Base-by-base conservation (phyloP, 371 early-diverging fungal genomes). In the Ecytonucleospora hepatopenaei region DNA sequence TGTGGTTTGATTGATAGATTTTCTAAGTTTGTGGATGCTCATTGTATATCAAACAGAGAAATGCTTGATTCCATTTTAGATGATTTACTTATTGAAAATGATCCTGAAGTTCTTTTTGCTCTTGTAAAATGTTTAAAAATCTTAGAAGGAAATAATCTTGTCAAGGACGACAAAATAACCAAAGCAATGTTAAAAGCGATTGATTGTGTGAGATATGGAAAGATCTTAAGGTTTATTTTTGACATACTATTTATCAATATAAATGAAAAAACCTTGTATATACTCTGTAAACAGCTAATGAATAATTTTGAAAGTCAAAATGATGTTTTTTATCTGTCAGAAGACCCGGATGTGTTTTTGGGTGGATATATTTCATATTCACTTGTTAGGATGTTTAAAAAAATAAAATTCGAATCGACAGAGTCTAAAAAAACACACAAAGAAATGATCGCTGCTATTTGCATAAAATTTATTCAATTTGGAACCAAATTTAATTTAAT, bases 231-330 rank as follows among this genome's bases (percentile, higher is more conserved):
- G 64, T 90, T 91, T 32, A 92, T 90, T 17, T 84, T 97, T 60
- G 91, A 92, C 89, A 89, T 94, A 68, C 82, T 97, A 65, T 90
- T 91, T 58, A 92, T 91, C 81, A 91, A 90, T 75, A 85, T 88
- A 56, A 75, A 84, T 67, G 53, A 58, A 51, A 48, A 59, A 27
- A 4, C 47, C 15, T 71, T 71, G 35, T 8, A 32, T 1, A 48
- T 47, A 27, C 33, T 72, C 21, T 54, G 75, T 23, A 28, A 32
- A 5, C 35, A 19, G 8, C 21, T 75, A 8, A 21, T 15, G 16
- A 30, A 28, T 0, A 48, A 34, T n/a, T 48, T 63, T 56, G 59
- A 62, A 16, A 32, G 68, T 5, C 1, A 35, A 12, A 47, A 51
- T 27, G 31, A 57, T n/a, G 61, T 66, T 21, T 49, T 66, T 1